Conservation (phyloP, 2,329 filamentous ascomycete genomes). For the Calonectria naviculata region DNA sequence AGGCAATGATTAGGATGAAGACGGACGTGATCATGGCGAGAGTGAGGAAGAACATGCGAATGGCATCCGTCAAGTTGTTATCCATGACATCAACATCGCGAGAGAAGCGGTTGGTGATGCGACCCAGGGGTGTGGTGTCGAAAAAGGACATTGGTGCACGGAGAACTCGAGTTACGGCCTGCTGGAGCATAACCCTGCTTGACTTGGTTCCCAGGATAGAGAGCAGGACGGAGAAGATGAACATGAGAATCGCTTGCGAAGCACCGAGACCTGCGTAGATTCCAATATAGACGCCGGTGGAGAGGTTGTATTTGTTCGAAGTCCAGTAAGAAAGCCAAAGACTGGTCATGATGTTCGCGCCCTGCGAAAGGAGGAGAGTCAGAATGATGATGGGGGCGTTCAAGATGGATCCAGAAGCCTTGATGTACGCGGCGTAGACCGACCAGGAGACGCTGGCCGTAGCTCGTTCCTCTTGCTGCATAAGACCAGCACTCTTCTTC, state of each 20-base stretch:
- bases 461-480: conserved; percentile 79
- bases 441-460: conserved; percentile 82
- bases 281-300: conserved; percentile 78
- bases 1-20: conserved; percentile 92
- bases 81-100: conserved; percentile 98
- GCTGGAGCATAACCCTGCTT: conserved; percentile 83
- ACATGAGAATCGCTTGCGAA: conserved; percentile 79
- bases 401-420: conserved; percentile 77
- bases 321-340: conserved; percentile 97
- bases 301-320: conserved; percentile 77
- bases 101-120: conserved; percentile 96
- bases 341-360: conserved; percentile 86
- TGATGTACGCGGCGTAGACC: conserved; percentile 83
- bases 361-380: conserved; percentile 79
- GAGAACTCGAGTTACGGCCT: conserved; percentile 82
- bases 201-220: conserved; percentile 84
- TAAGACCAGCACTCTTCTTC: conserved; percentile 71
- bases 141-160: conserved; percentile 89
- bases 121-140: conserved; percentile 93
- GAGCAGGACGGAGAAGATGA: conserved; percentile 81
- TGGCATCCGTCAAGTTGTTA: conserved; percentile 87
- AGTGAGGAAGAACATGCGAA: conserved; percentile 93
- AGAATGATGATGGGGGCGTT: conserved; percentile 73
- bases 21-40: conserved; percentile 84
- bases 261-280: conserved; percentile 78